phyloP scores from a whole-genome alignment of 257 asterid species.

The Cruciata laevipes region DNA sequence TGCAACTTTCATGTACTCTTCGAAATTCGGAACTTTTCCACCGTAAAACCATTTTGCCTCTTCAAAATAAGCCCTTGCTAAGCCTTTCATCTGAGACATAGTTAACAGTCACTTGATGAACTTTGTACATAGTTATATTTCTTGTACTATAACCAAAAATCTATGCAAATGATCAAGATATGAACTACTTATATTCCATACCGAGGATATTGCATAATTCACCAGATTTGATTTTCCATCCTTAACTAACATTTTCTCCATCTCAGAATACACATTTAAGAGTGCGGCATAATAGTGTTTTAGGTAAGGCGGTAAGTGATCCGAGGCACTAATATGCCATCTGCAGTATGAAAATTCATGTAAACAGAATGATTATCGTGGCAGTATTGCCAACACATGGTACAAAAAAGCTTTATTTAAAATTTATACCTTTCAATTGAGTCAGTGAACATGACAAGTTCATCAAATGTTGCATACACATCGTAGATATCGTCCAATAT shows the following conservation, averaged over 20 bases:
- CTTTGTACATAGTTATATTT: neutral
- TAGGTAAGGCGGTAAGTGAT: slow-evolving; percentile 20
- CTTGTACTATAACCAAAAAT: too few relatives aligned
- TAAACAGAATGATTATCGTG: neutral
- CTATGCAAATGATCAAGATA: neutral
- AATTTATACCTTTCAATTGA: slow-evolving; percentile 16
- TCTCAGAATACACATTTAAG: slow-evolving; percentile 10
- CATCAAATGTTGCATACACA: slow-evolving; percentile 17
- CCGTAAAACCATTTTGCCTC: slow-evolving; percentile 30
- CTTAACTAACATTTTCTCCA: slow-evolving; percentile 13
- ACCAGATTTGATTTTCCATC: neutral
- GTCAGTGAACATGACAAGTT: slow-evolving; percentile 21
- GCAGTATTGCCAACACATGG: neutral
- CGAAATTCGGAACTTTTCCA: slow-evolving; percentile 23
- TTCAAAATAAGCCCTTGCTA: slow-evolving; percentile 21
- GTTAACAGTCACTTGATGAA: neutral
- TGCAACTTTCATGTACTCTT: slow-evolving; percentile 34
- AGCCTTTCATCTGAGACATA: slow-evolving; percentile 15
- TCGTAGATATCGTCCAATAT: slow-evolving; percentile 26
- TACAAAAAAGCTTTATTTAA: neutral
- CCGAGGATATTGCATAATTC: slow-evolving; percentile 16
- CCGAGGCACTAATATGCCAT: slow-evolving; percentile 15
- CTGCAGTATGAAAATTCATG: slow-evolving; percentile 5
- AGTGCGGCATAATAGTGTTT: slow-evolving; percentile 8
- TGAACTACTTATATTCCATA: neutral